Evolutionary conservation across 495 filamentous ascomycete species (phyloP).

Genomic region (Corynascus novoguineensis): DNA sequence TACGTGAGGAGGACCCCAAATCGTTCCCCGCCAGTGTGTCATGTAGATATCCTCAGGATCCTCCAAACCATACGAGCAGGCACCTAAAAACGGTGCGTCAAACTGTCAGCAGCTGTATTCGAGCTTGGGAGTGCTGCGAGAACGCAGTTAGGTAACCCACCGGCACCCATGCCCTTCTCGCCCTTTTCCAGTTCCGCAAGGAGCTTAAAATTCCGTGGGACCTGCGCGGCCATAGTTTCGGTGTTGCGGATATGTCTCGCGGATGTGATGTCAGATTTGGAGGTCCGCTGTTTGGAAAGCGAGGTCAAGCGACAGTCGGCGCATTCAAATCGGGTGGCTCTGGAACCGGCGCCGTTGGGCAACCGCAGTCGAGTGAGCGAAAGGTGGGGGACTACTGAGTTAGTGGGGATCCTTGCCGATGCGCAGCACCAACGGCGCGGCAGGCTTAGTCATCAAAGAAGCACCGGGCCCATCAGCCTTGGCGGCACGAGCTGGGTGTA

Average conservation of each 20-base stretch:
- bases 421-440: conserved; percentile 15
- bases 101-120: not conserved
- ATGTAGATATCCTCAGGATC: conserved; percentile 94
- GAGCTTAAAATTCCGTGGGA: conserved; percentile 92
- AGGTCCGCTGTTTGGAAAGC: too few species aligned
- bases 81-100: conserved; percentile 56
- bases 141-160: conserved; percentile 40
- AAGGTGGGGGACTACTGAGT: not conserved
- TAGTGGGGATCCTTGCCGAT: conserved; percentile 16
- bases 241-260: not conserved
- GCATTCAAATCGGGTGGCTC: too few species aligned
- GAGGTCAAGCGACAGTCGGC: not conserved
- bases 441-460: conserved; percentile 19
- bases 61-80: conserved; percentile 92
- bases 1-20: conserved; percentile 94
- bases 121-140: not conserved
- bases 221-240: conserved; percentile 59
- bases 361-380: not conserved
- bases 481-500: too few species aligned
- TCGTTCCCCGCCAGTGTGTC: conserved; percentile 98
- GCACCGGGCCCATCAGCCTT: too few species aligned
- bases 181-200: conserved; percentile 98
- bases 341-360: not conserved
- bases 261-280: not conserved
- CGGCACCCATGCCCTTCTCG: conserved; percentile 93